These are phyloP conservation scores for Clarireedia sp. DNA, from an alignment of 2,329 filamentous ascomycete genomes.

Conservation along the genomic window DNA sequence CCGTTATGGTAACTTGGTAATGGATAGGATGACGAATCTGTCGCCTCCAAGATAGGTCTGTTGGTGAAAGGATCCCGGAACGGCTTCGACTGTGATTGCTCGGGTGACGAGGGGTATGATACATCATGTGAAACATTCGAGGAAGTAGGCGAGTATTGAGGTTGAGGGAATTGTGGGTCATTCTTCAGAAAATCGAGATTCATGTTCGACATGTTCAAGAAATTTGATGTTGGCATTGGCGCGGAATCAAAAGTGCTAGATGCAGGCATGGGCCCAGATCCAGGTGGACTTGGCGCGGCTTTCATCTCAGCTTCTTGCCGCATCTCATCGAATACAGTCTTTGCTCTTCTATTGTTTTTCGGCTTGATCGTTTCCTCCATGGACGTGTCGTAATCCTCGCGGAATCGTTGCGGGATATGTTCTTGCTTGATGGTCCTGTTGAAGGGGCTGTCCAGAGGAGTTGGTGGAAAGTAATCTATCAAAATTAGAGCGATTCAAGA, in stretches of 20 bases:
- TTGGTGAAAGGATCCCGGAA: slow-evolving; percentile 38
- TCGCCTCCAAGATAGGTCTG: slow-evolving; percentile 34
- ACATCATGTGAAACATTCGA: slow-evolving; percentile 37
- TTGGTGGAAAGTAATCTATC: slow-evolving; percentile 57
- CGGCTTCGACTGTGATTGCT: slow-evolving; percentile 40
- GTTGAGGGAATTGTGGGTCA: slow-evolving; percentile 16
- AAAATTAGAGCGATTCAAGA: slow-evolving; percentile 16
- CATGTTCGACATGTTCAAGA: slow-evolving; percentile 43
- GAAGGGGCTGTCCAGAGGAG: slow-evolving; percentile 57
- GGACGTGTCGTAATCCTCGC: slow-evolving; percentile 55
- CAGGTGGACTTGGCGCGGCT: slow-evolving; percentile 48
- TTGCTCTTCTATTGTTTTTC: slow-evolving; percentile 37
- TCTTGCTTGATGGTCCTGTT: slow-evolving; percentile 32
- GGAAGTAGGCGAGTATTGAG: slow-evolving; percentile 24
- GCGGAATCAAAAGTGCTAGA: slow-evolving; percentile 40
- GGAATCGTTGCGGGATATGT: slow-evolving; percentile 41
- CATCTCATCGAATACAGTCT: slow-evolving; percentile 52
- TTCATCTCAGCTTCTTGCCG: slow-evolving; percentile 46
- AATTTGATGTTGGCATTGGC: slow-evolving; percentile 48
- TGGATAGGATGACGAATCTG: slow-evolving; percentile 15
- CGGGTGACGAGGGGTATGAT: slow-evolving; percentile 44
- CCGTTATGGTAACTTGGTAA: slow-evolving; percentile 13
- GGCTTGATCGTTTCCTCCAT: slow-evolving; percentile 62
- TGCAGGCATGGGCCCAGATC: slow-evolving; percentile 40
- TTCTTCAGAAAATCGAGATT: slow-evolving; percentile 37